A percentile compares a stretch with the other conserved stretches of the same genome.
phyloP scores from a whole-genome alignment of 345 rosid species.

The Dipteronia sinensis region DNA sequence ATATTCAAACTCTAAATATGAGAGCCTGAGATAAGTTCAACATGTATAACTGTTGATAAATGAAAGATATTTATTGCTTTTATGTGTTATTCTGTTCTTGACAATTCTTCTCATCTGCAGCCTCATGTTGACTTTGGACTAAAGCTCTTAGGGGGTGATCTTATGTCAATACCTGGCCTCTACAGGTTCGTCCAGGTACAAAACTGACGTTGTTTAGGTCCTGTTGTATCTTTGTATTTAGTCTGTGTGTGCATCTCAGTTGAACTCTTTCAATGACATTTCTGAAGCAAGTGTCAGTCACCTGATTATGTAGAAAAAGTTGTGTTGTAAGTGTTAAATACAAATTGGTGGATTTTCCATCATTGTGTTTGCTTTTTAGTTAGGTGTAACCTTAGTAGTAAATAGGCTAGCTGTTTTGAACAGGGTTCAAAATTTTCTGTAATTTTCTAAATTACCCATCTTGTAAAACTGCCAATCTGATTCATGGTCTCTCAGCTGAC shows the following conservation, averaged over 20 bases:
- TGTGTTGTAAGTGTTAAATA: neutral
- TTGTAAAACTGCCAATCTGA: neutral
- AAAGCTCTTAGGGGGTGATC: slow-evolving; percentile 91
- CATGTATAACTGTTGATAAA: too few relatives aligned
- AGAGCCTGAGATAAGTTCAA: too few relatives aligned
- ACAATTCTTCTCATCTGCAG: slow-evolving; percentile 45
- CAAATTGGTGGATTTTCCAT: neutral
- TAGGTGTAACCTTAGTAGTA: neutral
- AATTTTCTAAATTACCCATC: neutral
- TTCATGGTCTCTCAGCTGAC: neutral
- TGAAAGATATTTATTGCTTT: too few relatives aligned
- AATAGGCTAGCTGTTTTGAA: neutral
- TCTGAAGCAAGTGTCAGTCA: neutral
- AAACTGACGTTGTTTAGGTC: neutral
- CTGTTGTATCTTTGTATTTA: neutral
- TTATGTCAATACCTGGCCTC: slow-evolving; percentile 97
- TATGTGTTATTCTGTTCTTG: neutral
- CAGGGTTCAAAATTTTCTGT: neutral
- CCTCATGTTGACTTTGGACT: slow-evolving; percentile 97
- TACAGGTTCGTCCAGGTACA: slow-evolving; percentile 92
- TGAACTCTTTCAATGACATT: neutral
- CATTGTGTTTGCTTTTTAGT: neutral
- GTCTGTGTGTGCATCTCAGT: slow-evolving; percentile 1
- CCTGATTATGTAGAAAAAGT: neutral
- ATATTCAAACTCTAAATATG: neutral